These are phyloP conservation scores for Candida tunisiensis DNA, from an alignment of 1,139 yeast genomes.

Conservation along the genomic window DNA sequence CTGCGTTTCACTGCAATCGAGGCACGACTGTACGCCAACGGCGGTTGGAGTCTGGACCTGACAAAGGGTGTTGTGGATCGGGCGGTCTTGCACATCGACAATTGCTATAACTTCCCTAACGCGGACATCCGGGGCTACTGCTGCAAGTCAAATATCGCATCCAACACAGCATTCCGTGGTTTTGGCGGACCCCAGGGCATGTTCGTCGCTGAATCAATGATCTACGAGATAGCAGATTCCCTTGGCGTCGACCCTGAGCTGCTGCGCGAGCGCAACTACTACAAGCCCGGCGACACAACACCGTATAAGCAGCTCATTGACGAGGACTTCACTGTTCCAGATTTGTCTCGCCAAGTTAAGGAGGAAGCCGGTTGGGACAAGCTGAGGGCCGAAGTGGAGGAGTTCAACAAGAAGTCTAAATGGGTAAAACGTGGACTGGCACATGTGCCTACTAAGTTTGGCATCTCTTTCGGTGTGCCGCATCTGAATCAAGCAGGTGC, in stretches of 20 bases:
- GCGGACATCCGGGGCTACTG: conserved; percentile 21
- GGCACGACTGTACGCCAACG: conserved; percentile 24
- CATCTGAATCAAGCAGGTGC: conserved; percentile 31
- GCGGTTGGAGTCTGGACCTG: conserved; percentile 30
- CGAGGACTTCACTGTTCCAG: conserved; percentile 24
- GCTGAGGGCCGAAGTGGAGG: conserved; percentile 20
- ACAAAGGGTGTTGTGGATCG: conserved; percentile 30
- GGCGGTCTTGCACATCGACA: conserved; percentile 26
- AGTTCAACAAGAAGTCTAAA: conserved; percentile 21
- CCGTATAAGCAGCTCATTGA: conserved; percentile 25
- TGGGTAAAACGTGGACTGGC: conserved; percentile 31
- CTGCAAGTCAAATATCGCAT: conserved; percentile 27
- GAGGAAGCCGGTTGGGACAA: conserved; percentile 17
- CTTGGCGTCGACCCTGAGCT: conserved; percentile 23
- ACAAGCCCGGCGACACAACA: conserved; percentile 19
- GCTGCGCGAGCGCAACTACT: conserved; percentile 22
- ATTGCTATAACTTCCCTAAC: conserved; percentile 26
- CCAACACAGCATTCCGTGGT: conserved; percentile 31
- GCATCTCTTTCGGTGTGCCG: conserved; percentile 27
- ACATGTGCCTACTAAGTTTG: conserved; percentile 28
- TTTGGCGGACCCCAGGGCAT: conserved; percentile 34
- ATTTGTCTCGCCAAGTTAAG: conserved; percentile 19
- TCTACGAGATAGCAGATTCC: conserved; percentile 22
- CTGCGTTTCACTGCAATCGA: conserved; percentile 23
- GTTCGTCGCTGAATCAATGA: conserved; percentile 24